phyloP scores from a whole-genome alignment of 1,284 basidiomycete genomes.

The Rhodotorula sp. region DNA sequence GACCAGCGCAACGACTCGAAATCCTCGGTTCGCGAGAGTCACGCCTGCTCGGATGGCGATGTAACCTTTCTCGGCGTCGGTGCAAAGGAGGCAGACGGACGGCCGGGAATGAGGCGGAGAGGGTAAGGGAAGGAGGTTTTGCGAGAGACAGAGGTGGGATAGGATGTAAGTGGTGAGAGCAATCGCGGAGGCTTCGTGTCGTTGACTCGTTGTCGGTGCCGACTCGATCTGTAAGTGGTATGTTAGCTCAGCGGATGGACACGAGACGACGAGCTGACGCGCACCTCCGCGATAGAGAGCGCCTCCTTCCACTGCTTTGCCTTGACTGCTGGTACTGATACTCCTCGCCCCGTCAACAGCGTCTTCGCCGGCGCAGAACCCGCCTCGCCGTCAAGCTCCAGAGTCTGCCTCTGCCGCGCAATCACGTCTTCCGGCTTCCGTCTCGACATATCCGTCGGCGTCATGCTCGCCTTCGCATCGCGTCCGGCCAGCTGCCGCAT shows the following conservation, averaged over 20 bases:
- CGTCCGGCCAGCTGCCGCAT: slow-evolving; percentile 15
- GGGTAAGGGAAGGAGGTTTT: slow-evolving; percentile 5
- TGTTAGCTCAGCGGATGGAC: too few species aligned
- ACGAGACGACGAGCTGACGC: neutral
- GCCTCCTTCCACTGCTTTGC: slow-evolving; percentile 39
- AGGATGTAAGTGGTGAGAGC: slow-evolving; percentile 32
- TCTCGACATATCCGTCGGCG: slow-evolving; percentile 9
- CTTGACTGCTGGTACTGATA: slow-evolving; percentile 18
- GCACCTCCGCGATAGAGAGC: slow-evolving; percentile 37
- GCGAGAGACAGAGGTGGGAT: neutral
- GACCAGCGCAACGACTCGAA: slow-evolving; percentile 19
- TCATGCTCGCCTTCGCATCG: slow-evolving; percentile 8
- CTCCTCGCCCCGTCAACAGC: slow-evolving; percentile 9
- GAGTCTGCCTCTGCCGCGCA: neutral
- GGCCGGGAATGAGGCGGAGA: slow-evolving; percentile 13
- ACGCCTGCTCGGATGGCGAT: slow-evolving; percentile 19
- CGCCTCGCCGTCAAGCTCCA: neutral
- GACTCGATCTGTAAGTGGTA: slow-evolving; percentile 37
- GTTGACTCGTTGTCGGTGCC: slow-evolving; percentile 35
- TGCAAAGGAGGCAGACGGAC: slow-evolving; percentile 18
- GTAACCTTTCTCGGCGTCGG: slow-evolving; percentile 18
- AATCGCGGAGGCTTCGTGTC: slow-evolving; percentile 37
- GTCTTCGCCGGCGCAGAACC: neutral
- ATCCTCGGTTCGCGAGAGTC: slow-evolving; percentile 22
- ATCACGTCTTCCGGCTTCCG: neutral